phyloP scores from a whole-genome alignment of 2,329 filamentous ascomycete genomes.

The Aspergillus sp. region DNA sequence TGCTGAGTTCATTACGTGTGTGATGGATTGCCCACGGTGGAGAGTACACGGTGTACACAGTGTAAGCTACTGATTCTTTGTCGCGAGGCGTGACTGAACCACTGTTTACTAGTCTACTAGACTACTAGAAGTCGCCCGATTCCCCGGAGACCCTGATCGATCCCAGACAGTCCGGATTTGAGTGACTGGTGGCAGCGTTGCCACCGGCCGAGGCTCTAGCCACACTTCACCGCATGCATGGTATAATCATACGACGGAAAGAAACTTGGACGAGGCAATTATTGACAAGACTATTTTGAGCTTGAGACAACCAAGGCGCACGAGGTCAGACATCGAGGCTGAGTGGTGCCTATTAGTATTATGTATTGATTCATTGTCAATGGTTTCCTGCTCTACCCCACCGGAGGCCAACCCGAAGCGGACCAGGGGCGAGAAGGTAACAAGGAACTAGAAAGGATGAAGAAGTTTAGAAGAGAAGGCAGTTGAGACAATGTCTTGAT shows the following conservation, averaged over 20 bases:
- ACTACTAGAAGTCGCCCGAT: too few relatives aligned
- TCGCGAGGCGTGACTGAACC: too few relatives aligned
- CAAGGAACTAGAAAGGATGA: background rate
- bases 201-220: background rate
- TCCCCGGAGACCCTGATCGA: too few relatives aligned
- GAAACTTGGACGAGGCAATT: background rate
- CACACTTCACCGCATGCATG: background rate
- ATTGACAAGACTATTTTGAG: background rate
- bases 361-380: background rate
- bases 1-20: background rate
- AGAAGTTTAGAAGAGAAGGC: background rate
- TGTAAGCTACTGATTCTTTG: too few relatives aligned
- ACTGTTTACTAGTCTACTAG: too few relatives aligned
- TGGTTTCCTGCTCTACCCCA: background rate
- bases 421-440: background rate
- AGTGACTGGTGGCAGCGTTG: background rate
- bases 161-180: background rate
- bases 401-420: background rate
- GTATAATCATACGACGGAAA: background rate
- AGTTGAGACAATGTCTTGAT: background rate
- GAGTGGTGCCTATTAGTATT: background rate
- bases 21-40: too few relatives aligned
- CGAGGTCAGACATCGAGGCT: background rate
- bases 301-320: background rate
- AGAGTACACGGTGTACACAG: too few relatives aligned